Evolutionary conservation across 257 asterid genomes (phyloP).

Genomic region (Solanum ahanhuiri): DNA sequence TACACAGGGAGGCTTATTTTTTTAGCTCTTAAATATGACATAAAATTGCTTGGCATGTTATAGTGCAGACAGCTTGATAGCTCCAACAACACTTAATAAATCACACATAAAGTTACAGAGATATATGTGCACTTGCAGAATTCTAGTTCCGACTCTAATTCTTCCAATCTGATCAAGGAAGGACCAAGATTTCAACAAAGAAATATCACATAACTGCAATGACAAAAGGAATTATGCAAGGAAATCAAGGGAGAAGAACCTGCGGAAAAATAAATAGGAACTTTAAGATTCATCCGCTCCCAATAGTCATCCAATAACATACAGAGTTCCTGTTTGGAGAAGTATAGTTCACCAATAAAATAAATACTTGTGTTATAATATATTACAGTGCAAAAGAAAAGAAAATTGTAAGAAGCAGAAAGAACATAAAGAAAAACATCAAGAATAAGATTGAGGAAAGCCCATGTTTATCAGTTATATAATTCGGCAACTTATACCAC

Average conservation of each 20-base stretch:
- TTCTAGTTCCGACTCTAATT: not conserved
- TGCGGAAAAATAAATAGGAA: conserved; percentile 85
- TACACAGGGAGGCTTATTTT: not conserved
- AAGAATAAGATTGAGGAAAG: not conserved
- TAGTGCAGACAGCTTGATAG: not conserved
- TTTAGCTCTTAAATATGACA: not conserved
- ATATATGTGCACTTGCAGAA: not conserved
- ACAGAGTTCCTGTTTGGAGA: conserved; percentile 66
- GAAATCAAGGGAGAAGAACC: conserved; percentile 31
- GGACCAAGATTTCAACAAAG: not conserved
- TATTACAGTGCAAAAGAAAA: not conserved
- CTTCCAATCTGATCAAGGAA: not conserved
- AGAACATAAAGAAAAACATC: not conserved
- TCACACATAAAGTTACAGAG: not conserved
- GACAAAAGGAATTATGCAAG: not conserved
- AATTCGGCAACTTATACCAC: not conserved
- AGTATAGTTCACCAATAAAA: conserved; percentile 3
- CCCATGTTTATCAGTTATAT: not conserved
- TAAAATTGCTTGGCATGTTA: not conserved
- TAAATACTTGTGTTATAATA: not conserved
- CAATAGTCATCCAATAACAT: conserved; percentile 89
- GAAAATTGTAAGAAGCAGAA: not conserved
- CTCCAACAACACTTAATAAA: not conserved
- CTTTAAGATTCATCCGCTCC: conserved; percentile 81
- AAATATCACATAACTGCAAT: not conserved